Conservation (phyloP, 306 rosid genomes). For the Echinosophora koreensis region DNA sequence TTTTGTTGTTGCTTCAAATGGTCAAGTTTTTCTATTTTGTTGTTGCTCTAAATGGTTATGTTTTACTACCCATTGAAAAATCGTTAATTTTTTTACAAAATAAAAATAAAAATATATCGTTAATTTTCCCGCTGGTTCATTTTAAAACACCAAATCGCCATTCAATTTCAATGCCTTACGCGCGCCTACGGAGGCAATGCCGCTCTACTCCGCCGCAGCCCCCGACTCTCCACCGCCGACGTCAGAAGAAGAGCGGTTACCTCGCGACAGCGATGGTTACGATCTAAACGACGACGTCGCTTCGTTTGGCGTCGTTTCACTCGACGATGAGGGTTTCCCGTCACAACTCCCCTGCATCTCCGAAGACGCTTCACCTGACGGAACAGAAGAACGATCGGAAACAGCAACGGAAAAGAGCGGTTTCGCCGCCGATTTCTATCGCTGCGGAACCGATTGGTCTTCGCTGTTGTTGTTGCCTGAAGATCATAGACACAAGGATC, state of each 20-base stretch:
- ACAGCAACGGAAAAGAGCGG: slow-evolving; percentile 5
- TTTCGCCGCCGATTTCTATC: slow-evolving; percentile 59
- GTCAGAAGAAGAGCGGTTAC: slow-evolving; percentile 32
- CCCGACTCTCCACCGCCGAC: slow-evolving; percentile 33
- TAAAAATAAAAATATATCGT: too few relatives aligned
- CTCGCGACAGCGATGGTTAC: slow-evolving; percentile 31
- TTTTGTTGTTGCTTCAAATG: too few relatives aligned
- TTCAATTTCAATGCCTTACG: slow-evolving; percentile 35
- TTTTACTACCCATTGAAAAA: not conserved
- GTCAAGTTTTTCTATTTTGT: too few relatives aligned
- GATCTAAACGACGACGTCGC: slow-evolving; percentile 9
- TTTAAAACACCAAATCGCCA: slow-evolving; percentile 42
- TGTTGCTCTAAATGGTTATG: too few relatives aligned
- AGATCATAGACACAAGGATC: not conserved
- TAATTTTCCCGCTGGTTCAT: slow-evolving; percentile 55
- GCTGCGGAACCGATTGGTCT: slow-evolving; percentile 58
- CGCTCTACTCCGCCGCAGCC: slow-evolving; percentile 17
- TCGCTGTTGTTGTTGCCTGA: slow-evolving; percentile 37
- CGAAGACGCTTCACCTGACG: slow-evolving; percentile 25
- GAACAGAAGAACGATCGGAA: slow-evolving; percentile 2
- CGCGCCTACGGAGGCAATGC: slow-evolving; percentile 48
- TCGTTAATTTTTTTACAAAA: slow-evolving; percentile 40
- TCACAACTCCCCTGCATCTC: slow-evolving; percentile 38
- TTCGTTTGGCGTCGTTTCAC: slow-evolving; percentile 34
- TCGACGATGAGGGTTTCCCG: slow-evolving; percentile 62